Percentiles rank a stretch among this genome's conserved stretches.
Conservation (phyloP, 495 filamentous ascomycete genomes). For the Filosporella fistucella region DNA sequence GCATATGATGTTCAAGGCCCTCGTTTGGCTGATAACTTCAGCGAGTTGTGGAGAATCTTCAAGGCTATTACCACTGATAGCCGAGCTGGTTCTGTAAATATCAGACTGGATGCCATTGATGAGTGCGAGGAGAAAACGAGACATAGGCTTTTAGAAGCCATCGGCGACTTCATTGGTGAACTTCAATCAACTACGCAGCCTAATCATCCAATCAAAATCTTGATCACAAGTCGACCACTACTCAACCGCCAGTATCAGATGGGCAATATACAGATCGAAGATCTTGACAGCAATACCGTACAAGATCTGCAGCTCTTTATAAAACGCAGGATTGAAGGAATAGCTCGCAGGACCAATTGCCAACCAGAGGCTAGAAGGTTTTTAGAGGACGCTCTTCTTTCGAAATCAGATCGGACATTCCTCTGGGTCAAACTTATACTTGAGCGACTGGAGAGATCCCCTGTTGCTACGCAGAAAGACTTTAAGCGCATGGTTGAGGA, state of each 20-base stretch:
- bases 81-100: conserved; percentile 10
- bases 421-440: conserved; percentile 25
- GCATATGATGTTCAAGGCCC: conserved; percentile 18
- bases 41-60: conserved; percentile 23
- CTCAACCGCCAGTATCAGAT: conserved; percentile 8
- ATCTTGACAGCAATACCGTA: background rate
- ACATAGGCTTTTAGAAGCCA: conserved; percentile 10
- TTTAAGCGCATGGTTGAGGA: conserved; percentile 16
- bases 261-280: conserved; percentile 17
- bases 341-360: conserved; percentile 8
- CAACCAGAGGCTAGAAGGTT: conserved; percentile 4
- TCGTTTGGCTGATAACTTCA: conserved; percentile 16
- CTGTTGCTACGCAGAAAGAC: conserved; percentile 8
- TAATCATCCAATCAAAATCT: conserved; percentile 18
- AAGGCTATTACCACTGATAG: conserved; percentile 17
- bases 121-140: conserved; percentile 23
- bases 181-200: background rate
- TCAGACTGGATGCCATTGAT: conserved; percentile 27
- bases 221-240: conserved; percentile 22
- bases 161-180: conserved; percentile 6
- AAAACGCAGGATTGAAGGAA: conserved; percentile 9
- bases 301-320: conserved; percentile 15
- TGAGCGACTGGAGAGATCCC: conserved; percentile 9
- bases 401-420: conserved; percentile 20
- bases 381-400: conserved; percentile 14